Evolutionary conservation across 805 yeast genomes (phyloP).

Genomic region (Hermanozyma aechmeae): DNA sequence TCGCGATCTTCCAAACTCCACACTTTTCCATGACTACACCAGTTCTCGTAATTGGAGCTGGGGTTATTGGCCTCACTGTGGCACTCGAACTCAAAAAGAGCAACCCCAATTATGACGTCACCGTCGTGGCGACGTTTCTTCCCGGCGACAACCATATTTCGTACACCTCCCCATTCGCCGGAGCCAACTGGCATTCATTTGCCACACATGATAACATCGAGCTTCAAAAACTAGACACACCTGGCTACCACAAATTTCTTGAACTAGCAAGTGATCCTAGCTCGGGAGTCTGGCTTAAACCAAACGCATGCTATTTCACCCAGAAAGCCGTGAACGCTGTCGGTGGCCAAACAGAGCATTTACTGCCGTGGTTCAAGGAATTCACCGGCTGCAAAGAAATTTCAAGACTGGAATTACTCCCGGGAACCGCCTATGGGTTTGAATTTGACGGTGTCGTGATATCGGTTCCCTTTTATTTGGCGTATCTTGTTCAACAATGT

Average conservation of each 20-base stretch:
- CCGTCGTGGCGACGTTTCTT: constrained; percentile 27
- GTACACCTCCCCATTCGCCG: constrained; percentile 62
- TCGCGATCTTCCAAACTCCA: too few species aligned
- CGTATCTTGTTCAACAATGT: constrained; percentile 40
- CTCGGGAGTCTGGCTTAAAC: constrained; percentile 28
- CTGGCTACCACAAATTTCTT: constrained; percentile 39
- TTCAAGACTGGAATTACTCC: constrained; percentile 27
- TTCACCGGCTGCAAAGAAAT: constrained; percentile 31
- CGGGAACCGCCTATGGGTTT: constrained; percentile 34
- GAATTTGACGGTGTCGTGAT: constrained; percentile 48
- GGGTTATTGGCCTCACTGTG: constrained; percentile 28
- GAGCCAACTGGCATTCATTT: constrained; percentile 64
- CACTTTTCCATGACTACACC: too few species aligned
- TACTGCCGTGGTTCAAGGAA: constrained; percentile 39
- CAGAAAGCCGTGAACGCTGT: constrained; percentile 5
- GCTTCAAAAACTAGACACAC: constrained; percentile 28
- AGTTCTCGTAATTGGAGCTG: constrained; percentile 18
- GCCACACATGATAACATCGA: constrained; percentile 30
- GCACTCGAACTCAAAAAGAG: constrained; percentile 20
- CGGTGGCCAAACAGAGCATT: constrained; percentile 2
- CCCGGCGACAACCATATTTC: constrained; percentile 47
- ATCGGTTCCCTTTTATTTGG: constrained; percentile 47
- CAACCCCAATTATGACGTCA: constrained; percentile 12
- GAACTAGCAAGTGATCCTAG: constrained; percentile 39
- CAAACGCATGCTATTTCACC: constrained; percentile 7